Base-by-base conservation (phyloP, 768 basidiomycete genomes). In the Galerina marginata region DNA sequence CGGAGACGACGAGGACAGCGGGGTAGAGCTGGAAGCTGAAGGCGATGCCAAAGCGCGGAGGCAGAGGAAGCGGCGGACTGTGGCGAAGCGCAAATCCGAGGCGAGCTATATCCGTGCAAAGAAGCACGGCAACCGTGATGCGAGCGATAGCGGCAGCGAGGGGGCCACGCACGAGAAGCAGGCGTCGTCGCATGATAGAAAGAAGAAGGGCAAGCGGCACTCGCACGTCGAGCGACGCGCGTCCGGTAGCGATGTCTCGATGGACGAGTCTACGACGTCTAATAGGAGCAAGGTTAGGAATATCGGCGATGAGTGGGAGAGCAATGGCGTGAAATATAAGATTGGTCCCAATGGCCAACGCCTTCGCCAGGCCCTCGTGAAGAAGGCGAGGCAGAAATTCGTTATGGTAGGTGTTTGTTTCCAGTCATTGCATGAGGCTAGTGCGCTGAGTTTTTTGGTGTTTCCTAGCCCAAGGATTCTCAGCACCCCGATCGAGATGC, bases 301-400 rank as follows among this genome's bases (percentile, higher is more conserved):
- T 59, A 81, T 91, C 59, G 90, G 91, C 26, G 91, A 93, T 37
- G 83, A 88, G 70, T 94, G 92, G 92, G 86, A 89, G 64, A 82
- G 74, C 37, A 87, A 89, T 65, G 91, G 88, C 44, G 77, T 89
- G 38, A 77, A 75, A 55, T 93, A 84, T 75, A 93, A 90, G 73
- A 83, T 93, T 58, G 88, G 88, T 1, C 79, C 79, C 9, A 87
- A 89, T 56, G 90, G 90, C 20, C 84, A 89, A 65, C 79, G 89
- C 29, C 77, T 92, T 48, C 85, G 90, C 26, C 87, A 87, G 60
- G 83, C 85, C 29, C 74, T 92, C 65, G 83, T 93, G 45, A 92
- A 87, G 76, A 89, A 86, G 73, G 83, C 84, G 15, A 83, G 84
- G 62, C 87, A 83, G 54, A 86, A 85, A 64, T 92, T 88, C 66